These are phyloP conservation scores for Macroventuria anomochaeta DNA, from an alignment of 2,329 filamentous ascomycete species.

Conservation along the genomic window DNA sequence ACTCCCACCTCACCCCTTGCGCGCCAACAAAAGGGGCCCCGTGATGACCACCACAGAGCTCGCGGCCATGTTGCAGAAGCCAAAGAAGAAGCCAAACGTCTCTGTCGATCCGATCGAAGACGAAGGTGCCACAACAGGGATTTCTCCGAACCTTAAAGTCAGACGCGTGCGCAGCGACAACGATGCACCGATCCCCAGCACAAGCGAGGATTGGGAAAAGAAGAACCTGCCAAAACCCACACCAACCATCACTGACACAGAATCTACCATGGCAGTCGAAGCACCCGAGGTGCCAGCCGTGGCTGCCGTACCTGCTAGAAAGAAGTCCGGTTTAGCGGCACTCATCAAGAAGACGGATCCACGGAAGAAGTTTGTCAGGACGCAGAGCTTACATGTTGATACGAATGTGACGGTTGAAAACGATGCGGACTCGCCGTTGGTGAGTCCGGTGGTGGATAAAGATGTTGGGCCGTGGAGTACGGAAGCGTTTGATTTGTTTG, in stretches of 20 bases:
- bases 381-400: conserved; percentile 37
- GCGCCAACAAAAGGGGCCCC: conserved; percentile 25
- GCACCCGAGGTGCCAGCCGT: neutral
- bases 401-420: conserved; percentile 21
- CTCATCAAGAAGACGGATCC: conserved; percentile 44
- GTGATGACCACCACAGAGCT: conserved; percentile 41
- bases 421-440: conserved; percentile 26
- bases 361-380: conserved; percentile 36
- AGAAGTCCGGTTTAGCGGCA: conserved; percentile 31
- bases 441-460: conserved; percentile 54
- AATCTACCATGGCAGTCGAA: neutral
- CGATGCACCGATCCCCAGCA: conserved; percentile 41
- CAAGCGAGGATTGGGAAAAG: conserved; percentile 39
- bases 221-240: conserved; percentile 29
- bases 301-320: neutral
- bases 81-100: conserved; percentile 17
- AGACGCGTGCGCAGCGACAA: conserved; percentile 41
- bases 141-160: conserved; percentile 24
- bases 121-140: neutral
- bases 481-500: conserved; percentile 71
- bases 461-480: conserved; percentile 72
- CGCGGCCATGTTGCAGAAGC: conserved; percentile 32
- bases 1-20: conserved; percentile 29
- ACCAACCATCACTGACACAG: neutral
- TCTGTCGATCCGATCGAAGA: conserved; percentile 36